Percentiles rank a stretch among this genome's conserved stretches.
Evolutionary conservation across 257 asterid genomes (phyloP).

Genomic region (Gentiana dahurica): DNA sequence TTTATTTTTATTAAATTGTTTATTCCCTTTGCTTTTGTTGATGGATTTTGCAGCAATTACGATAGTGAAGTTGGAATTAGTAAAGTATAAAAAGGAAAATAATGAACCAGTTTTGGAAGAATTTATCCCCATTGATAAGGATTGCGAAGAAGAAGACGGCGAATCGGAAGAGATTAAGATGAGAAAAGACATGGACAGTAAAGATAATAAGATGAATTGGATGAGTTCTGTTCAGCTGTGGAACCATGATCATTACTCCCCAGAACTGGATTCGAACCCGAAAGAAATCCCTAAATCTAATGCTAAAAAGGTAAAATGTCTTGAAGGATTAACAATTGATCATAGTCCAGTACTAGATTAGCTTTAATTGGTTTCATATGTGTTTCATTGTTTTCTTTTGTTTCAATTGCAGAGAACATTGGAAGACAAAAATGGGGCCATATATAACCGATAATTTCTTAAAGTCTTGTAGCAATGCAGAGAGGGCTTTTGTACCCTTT

Average conservation of each 20-base stretch:
- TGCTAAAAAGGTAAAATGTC: conserved; percentile 33
- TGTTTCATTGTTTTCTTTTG: neutral
- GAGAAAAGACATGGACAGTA: conserved; percentile 23
- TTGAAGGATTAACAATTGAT: neutral
- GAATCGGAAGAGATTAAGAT: conserved; percentile 14
- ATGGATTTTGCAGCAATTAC: conserved; percentile 36
- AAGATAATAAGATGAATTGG: conserved; percentile 46
- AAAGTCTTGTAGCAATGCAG: conserved; percentile 26
- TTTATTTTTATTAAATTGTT: neutral
- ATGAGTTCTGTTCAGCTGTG: conserved; percentile 78
- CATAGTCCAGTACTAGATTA: no score
- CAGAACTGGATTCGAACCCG: conserved; percentile 4
- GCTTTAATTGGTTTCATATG: neutral
- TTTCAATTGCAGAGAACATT: conserved; percentile 23
- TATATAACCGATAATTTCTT: conserved; percentile 21
- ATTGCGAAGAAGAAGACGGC: conserved; percentile 16
- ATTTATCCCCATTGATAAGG: conserved; percentile 55
- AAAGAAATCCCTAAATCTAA: conserved; percentile 12
- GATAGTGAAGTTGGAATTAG: conserved; percentile 29
- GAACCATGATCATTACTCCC: conserved; percentile 26
- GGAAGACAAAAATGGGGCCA: conserved; percentile 26
- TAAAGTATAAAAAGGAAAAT: conserved; percentile 16
- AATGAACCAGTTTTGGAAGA: conserved; percentile 60
- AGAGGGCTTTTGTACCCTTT: conserved; percentile 33
- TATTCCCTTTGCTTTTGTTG: conserved; percentile 4